Evolutionary conservation across 148 eudicot genomes (phyloP), one percentile per base, ranked within the genome.

Genomic region (Simmondsia chinensis): DNA sequence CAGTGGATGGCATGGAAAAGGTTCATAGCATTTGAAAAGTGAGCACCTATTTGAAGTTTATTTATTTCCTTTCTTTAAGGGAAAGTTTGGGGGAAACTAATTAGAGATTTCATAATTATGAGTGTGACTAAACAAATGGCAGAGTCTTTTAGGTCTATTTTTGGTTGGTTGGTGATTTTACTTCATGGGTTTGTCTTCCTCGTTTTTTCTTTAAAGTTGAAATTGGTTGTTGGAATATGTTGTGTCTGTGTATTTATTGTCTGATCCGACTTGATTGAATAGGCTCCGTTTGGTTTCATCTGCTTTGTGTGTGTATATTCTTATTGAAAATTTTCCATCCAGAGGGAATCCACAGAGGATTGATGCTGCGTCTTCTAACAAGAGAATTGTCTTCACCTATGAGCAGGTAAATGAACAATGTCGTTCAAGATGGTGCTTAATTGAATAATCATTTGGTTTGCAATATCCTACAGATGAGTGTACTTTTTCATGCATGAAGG

Each of bases 401-500:
- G 99, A 91, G 66, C 99, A 91, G 95, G 99, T 86, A 75, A 46
- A 27, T n/a, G n/a, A n/a, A n/a, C n/a, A n/a, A n/a, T n/a, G n/a
- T n/a, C n/a, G n/a, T n/a, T n/a, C n/a, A n/a, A n/a, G n/a, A n/a
- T n/a, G n/a, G n/a, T n/a, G n/a, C n/a, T n/a, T n/a, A n/a, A n/a
- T n/a, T n/a, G n/a, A n/a, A n/a, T n/a, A n/a, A n/a, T n/a, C n/a
- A n/a, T n/a, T n/a, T n/a, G n/a, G n/a, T n/a, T n/a, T n/a, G n/a
- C n/a, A n/a, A n/a, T n/a, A n/a, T n/a, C n/a, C n/a, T n/a, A n/a
- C n/a, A n/a, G n/a, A n/a, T n/a, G n/a, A n/a, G n/a, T n/a, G n/a
- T n/a, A n/a, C n/a, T n/a, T n/a, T n/a, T n/a, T n/a, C n/a, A n/a
- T n/a, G n/a, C n/a, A n/a, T n/a, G n/a, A n/a, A n/a, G n/a, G n/a